Conservation (phyloP, 768 basidiomycete genomes). For the Floccularia luteovirens region DNA sequence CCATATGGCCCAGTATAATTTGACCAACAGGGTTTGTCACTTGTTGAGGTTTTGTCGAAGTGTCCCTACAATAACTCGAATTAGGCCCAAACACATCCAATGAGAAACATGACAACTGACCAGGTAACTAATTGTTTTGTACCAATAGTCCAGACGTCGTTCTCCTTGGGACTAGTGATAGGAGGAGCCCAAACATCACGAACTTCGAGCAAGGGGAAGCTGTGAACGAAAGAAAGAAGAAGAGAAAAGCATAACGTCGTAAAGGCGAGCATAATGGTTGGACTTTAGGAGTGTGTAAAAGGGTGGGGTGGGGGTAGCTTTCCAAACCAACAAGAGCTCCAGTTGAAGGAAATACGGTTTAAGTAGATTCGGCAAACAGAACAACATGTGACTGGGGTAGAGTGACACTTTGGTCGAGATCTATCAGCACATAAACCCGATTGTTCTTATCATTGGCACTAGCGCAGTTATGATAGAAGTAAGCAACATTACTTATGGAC, state of each 20-base stretch:
- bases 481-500: too few relatives aligned
- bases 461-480: too few relatives aligned
- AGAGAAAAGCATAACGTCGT: slow-evolving; percentile 19
- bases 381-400: neutral
- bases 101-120: slow-evolving; percentile 21
- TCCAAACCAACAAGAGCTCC: slow-evolving; percentile 8
- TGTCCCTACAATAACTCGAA: slow-evolving; percentile 32
- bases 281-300: slow-evolving; percentile 11
- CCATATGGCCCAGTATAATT: slow-evolving; percentile 43
- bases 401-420: too few relatives aligned
- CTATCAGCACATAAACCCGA: too few relatives aligned
- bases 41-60: slow-evolving; percentile 34
- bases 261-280: slow-evolving; percentile 19
- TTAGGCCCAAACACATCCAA: neutral
- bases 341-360: slow-evolving; percentile 5
- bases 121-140: slow-evolving; percentile 41
- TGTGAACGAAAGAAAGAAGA: slow-evolving; percentile 19
- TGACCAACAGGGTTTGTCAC: slow-evolving; percentile 41
- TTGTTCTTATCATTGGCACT: too few relatives aligned
- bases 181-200: slow-evolving; percentile 43
- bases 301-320: slow-evolving; percentile 8
- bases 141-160: slow-evolving; percentile 45
- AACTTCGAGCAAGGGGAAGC: slow-evolving; percentile 26
- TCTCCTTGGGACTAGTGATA: slow-evolving; percentile 37
- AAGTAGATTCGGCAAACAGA: neutral